Evolutionary conservation across 352 stramenopile species (phyloP), one percentile per base, ranked within the genome.

Genomic region (Globisporangium parvum): DNA sequence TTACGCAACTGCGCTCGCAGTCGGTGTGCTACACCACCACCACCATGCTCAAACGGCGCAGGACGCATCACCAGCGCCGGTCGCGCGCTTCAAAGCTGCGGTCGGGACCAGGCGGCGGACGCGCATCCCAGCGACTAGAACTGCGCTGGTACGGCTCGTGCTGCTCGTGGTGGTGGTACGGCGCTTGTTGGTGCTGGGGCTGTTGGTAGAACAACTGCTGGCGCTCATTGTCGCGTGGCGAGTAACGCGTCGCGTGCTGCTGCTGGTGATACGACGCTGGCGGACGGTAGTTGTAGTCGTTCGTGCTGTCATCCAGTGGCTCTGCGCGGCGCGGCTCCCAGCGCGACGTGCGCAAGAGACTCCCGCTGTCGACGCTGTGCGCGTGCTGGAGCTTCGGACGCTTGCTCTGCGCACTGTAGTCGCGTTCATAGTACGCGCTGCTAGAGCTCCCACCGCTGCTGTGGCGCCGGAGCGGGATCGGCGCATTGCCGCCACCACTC

Each of bases 331-430:
- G 47, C 26, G 40, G 39, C 45, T 53, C n/a, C 50, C 54, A 45
- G 31, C 45, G 20, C 47, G 45, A 63, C 66, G 57, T 62, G 24
- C 45, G 20, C 42, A 39, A 62, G 66, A 55, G 62, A 45, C 40
- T 60, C 52, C 69, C 68, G 10, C 57, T 66, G 35, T 78, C 77
- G 59, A 81, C 62, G 48, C 75, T 87, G 55, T 87, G 76, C 46
- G 77, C 71, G 40, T 91, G 80, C 41, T 81, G 58, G 28, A 91
- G 65, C 59, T 83, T 84, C 5, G 73, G 61, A 9, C 80, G 70
- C 66, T 90, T 90, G 41, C 47, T 69, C 23, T 49, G 69, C 31
- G 59, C 67, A 3, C 60, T 44, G 24, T 73, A 67, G 21, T 67
- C 57, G 26, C 72, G 56, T 21, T 57, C 58, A 37, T 64, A 51